phyloP scores from a whole-genome alignment of 1,284 basidiomycete species.

The Heterobasidion irregulare region DNA sequence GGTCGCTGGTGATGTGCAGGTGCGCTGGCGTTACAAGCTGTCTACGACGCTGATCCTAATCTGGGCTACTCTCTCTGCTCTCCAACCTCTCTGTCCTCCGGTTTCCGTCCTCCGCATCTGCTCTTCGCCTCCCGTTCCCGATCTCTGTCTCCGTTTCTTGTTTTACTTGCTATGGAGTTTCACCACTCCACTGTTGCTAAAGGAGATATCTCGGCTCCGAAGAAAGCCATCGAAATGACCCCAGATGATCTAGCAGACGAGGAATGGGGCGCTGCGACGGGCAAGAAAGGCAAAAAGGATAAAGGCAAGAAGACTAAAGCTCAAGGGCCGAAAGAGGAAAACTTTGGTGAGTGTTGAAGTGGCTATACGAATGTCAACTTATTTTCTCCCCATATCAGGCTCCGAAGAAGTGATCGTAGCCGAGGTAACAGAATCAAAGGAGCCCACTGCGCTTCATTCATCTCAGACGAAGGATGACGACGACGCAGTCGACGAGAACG shows the following conservation, averaged over 20 bases:
- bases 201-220: conserved; percentile 26
- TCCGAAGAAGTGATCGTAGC: conserved; percentile 4
- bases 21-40: too few species aligned
- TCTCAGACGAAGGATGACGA: conserved; percentile 18
- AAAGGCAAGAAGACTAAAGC: conserved; percentile 49
- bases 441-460: conserved; percentile 13
- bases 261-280: conserved; percentile 54
- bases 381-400: too few species aligned
- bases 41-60: too few species aligned
- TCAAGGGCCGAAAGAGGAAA: conserved; percentile 26
- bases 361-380: background rate
- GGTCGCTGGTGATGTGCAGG: too few species aligned
- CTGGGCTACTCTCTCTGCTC: too few species aligned
- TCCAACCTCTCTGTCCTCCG: too few species aligned
- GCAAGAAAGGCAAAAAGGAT: conserved; percentile 45
- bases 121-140: too few species aligned
- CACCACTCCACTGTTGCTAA: conserved; percentile 18
- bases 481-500: conserved; percentile 34
- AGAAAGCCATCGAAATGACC: conserved; percentile 40
- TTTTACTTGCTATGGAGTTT: too few species aligned
- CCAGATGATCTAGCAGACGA: conserved; percentile 62
- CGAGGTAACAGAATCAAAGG: conserved; percentile 16
- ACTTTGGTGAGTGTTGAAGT: conserved; percentile 9
- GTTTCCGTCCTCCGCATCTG: too few species aligned
- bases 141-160: too few species aligned